Conservation (phyloP, 75 land plant genomes). For the Pinus taeda region DNA sequence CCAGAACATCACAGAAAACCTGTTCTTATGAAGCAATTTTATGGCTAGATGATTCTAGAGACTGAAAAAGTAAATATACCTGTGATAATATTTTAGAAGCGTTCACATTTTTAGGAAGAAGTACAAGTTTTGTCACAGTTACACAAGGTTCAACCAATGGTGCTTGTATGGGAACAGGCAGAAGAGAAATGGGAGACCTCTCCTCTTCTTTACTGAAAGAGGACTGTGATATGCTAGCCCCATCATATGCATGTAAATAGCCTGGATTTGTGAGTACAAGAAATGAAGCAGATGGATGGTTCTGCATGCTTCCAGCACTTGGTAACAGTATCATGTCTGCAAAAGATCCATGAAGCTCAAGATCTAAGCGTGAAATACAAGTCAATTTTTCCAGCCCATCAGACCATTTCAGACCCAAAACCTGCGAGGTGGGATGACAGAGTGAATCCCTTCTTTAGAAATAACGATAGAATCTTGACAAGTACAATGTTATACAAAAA, state of each 20-base stretch:
- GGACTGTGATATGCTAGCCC: constrained; percentile 37
- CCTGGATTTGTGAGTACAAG: constrained; percentile 86
- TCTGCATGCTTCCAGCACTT: constrained; percentile 24
- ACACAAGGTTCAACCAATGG: constrained; percentile 59
- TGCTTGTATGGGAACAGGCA: constrained; percentile 47
- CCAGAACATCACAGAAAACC: neutral
- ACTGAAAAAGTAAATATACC: constrained; percentile 35
- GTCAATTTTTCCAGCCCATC: constrained; percentile 39
- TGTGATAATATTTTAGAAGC: constrained; percentile 29
- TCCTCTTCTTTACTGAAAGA: constrained; percentile 25
- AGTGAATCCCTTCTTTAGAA: neutral
- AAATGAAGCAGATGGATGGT: constrained; percentile 31
- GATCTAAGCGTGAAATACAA: constrained; percentile 48
- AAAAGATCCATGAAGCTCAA: constrained; percentile 82
- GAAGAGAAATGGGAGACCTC: constrained; percentile 13
- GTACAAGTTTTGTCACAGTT: constrained; percentile 46
- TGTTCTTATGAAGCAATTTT: neutral
- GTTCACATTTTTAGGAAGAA: constrained; percentile 23
- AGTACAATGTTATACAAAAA: too few species aligned
- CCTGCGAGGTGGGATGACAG: constrained; percentile 30
- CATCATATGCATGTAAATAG: constrained; percentile 76
- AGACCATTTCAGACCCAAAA: constrained; percentile 52
- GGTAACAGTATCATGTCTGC: constrained; percentile 78
- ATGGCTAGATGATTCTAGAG: neutral
- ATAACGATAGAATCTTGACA: neutral